A percentile compares a stretch with the other conserved stretches of the same genome.
Evolutionary conservation across 768 basidiomycete species (phyloP).

Genomic region (Mrakia hoshinonis): DNA sequence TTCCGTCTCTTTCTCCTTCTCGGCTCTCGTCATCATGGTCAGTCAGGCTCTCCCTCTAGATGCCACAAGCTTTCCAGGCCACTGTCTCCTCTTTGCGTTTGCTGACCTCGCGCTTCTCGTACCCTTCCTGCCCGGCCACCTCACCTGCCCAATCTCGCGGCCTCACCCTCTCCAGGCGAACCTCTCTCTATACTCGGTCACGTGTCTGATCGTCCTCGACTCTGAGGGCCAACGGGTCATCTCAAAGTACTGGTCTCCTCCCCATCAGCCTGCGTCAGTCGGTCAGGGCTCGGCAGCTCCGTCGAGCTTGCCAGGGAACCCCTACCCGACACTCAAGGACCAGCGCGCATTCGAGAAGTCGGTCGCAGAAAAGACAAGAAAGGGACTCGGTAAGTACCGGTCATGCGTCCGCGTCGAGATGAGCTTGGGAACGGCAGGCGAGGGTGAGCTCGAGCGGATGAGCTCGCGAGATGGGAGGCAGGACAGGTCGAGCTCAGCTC

Average conservation of each 20-base stretch:
- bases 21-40: background rate
- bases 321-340: slow-evolving; percentile 61
- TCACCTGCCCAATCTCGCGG: no score
- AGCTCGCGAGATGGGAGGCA: no score
- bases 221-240: slow-evolving; percentile 89
- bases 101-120: no score
- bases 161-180: slow-evolving; percentile 45
- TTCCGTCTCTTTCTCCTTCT: background rate
- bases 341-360: slow-evolving; percentile 93
- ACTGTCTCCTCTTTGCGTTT: no score
- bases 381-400: slow-evolving; percentile 63
- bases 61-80: no score
- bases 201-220: slow-evolving; percentile 85
- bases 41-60: no score
- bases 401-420: background rate
- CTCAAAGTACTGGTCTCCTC: slow-evolving; percentile 88
- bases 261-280: slow-evolving; percentile 43
- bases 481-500: background rate
- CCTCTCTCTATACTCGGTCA: slow-evolving; percentile 76
- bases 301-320: slow-evolving; percentile 22
- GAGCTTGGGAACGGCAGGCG: background rate
- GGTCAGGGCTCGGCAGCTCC: slow-evolving; percentile 36
- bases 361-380: slow-evolving; percentile 89
- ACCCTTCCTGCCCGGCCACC: no score
- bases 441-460: background rate